phyloP scores from a whole-genome alignment of 257 asterid species.

The Solanum pinnatisectum region DNA sequence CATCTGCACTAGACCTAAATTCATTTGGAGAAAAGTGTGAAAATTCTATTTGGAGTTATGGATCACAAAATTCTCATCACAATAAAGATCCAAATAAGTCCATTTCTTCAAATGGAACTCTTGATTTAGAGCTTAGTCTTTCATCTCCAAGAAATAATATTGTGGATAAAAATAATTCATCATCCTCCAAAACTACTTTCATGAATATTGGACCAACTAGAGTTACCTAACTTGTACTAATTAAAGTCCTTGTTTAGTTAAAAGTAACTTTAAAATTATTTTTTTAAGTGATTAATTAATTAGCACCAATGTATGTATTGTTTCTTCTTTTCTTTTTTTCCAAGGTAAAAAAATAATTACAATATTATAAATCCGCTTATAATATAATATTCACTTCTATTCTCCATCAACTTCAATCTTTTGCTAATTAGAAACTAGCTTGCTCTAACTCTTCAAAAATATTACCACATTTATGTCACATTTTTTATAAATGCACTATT shows the following conservation, averaged over 20 bases:
- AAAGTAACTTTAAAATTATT: neutral
- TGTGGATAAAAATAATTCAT: neutral
- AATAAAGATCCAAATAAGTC: neutral
- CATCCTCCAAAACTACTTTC: neutral
- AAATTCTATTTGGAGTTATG: neutral
- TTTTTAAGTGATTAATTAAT: neutral
- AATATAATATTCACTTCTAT: neutral
- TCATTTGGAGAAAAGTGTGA: neutral
- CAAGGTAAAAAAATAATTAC: neutral
- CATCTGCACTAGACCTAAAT: neutral
- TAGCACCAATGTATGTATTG: neutral
- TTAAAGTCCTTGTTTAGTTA: neutral
- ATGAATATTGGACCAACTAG: neutral
- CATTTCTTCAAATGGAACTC: neutral
- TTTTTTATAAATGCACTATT: neutral
- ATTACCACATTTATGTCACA: no score
- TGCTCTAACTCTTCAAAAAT: neutral
- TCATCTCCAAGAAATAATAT: neutral
- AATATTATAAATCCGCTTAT: neutral
- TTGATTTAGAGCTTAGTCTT: slow-evolving; percentile 1
- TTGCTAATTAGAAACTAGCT: neutral
- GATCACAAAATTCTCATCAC: neutral
- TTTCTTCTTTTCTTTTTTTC: neutral
- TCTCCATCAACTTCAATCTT: neutral
- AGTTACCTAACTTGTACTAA: neutral